Conservation (phyloP, 108 stramenopile genomes). For the Bacterosira constricta region DNA sequence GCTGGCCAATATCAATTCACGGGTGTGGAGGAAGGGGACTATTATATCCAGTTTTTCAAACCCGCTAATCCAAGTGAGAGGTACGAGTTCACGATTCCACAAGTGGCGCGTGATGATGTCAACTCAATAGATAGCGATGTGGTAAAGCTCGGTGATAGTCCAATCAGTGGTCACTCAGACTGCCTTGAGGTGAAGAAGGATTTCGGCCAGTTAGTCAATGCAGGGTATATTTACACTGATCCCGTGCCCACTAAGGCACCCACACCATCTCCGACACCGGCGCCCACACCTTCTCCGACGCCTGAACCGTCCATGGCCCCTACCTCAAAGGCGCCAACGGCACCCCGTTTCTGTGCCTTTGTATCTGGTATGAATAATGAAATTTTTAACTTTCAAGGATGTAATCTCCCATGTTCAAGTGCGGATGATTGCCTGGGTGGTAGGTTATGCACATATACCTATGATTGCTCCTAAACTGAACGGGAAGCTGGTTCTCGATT, state of each 20-base stretch:
- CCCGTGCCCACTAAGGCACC: slow-evolving; percentile 6
- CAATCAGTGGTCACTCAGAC: background rate
- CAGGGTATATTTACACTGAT: slow-evolving; percentile 17
- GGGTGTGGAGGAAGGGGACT: slow-evolving; percentile 20
- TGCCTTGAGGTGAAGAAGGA: slow-evolving; percentile 18
- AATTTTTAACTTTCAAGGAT: background rate
- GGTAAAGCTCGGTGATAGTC: background rate
- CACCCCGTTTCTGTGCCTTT: background rate
- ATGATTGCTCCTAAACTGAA: background rate
- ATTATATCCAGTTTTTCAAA: slow-evolving; percentile 36
- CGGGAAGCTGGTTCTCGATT: no score
- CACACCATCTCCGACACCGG: background rate
- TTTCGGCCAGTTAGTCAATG: slow-evolving; percentile 23
- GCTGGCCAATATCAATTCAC: slow-evolving; percentile 33
- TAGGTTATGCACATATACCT: background rate
- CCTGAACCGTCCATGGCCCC: background rate
- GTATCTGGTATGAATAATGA: background rate
- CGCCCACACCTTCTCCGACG: no score
- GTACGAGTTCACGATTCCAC: slow-evolving; percentile 23
- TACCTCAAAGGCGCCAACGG: background rate
- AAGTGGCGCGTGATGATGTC: background rate
- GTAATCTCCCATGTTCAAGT: background rate
- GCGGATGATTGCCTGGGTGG: background rate
- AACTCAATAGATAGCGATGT: slow-evolving; percentile 29
- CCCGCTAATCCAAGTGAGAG: slow-evolving; percentile 11